Evolutionary conservation across 1,284 basidiomycete genomes (phyloP), one percentile per base, ranked within the genome.

Genomic region (Melampsora medusae): DNA sequence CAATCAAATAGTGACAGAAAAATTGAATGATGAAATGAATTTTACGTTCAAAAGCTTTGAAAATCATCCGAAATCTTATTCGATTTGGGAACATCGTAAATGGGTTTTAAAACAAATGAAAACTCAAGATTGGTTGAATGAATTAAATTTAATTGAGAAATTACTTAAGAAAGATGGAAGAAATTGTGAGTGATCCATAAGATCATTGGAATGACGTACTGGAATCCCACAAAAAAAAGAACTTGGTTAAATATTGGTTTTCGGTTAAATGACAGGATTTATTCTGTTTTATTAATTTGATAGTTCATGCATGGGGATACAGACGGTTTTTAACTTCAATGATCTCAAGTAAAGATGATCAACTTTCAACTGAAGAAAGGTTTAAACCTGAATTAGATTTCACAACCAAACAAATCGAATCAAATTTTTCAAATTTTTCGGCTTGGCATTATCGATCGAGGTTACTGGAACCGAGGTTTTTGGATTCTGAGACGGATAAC

Each of bases 361-460:
- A 6, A 42, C 70, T 60, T 42, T 42, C 38, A 42, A 9, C 38
- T 9, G 10, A 42, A 42, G 38, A 42, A 42, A 77, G 38, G 38
- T 42, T 42, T 12, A 6, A 42, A 42, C 12, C 81, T 35, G 94
- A 97, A 82, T 84, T 97, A 33, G 86, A 85, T 0, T 97, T 92
- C 81, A 96, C 96, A 1, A 89, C 88, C 65, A 87, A 87, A 77
- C 97, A 98, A 85, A 99, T 99, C 79, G 91, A 93, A 82, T 85
- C 90, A 69, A 97, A 93, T 82, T 97, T 99, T 81, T 95, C 92
- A 65, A 99, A 99, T 83, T 99, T 97, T 82, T 96, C 92, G 77
- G 97, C 97, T 19, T 99, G 97, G 97, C 97, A 99, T 83, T 93
- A 96, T 80, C 88, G 97, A 33, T 92, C 93, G 1, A 95, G 96